phyloP scores from a whole-genome alignment of 2,329 filamentous ascomycete genomes.

The Talaromyces sp. region DNA sequence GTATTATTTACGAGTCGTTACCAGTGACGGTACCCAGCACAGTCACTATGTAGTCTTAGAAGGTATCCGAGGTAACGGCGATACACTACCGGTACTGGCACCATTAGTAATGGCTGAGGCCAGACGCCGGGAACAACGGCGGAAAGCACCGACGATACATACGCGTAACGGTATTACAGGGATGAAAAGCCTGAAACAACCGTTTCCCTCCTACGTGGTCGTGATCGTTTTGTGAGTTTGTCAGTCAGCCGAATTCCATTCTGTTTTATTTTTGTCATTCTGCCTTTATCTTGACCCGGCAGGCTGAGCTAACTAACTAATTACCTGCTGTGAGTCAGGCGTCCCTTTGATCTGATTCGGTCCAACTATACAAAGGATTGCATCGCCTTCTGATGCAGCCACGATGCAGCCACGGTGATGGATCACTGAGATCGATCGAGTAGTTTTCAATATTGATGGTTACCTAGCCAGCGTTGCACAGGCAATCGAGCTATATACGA shows the following conservation, averaged over 20 bases:
- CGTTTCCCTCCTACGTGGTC: constrained; percentile 3
- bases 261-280: constrained; percentile 1
- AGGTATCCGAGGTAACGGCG: not conserved
- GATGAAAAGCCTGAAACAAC: constrained; percentile 4
- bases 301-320: not conserved
- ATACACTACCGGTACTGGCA: not conserved
- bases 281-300: too few species aligned
- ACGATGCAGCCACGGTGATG: not conserved
- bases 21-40: not conserved
- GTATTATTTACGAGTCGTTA: not conserved
- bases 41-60: not conserved
- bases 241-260: not conserved
- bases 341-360: not conserved
- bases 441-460: not conserved
- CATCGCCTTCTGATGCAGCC: not conserved
- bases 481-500: not conserved
- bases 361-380: not conserved
- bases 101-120: not conserved
- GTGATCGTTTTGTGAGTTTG: constrained; percentile 1
- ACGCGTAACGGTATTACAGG: not conserved
- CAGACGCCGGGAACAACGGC: not conserved
- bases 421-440: not conserved
- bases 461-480: constrained; percentile 3
- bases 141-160: not conserved
- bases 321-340: not conserved